phyloP scores from a whole-genome alignment of 2,329 filamentous ascomycete genomes.

The Diplodia seriata region DNA sequence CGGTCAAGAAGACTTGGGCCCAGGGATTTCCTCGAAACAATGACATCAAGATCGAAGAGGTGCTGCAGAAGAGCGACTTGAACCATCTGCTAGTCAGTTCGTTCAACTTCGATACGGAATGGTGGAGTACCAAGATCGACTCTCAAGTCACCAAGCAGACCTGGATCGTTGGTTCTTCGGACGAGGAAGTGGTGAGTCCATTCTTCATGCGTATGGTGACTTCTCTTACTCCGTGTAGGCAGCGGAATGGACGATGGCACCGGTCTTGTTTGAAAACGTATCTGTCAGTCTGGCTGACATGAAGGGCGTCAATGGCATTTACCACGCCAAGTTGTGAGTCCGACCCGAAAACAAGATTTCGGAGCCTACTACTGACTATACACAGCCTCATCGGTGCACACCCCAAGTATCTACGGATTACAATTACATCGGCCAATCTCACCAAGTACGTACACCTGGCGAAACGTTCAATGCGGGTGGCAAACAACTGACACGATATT shows the following conservation, averaged over 20 bases:
- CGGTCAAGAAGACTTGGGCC: constrained; percentile 83
- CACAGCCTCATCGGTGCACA: constrained; percentile 80
- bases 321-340: constrained; percentile 83
- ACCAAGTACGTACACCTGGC: constrained; percentile 65
- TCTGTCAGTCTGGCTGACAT: constrained; percentile 82
- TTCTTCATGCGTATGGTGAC: background rate
- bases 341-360: background rate
- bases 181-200: constrained; percentile 43
- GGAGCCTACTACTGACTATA: background rate
- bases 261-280: constrained; percentile 59
- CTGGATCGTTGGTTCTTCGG: constrained; percentile 67
- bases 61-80: constrained; percentile 75
- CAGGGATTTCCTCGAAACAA: constrained; percentile 67
- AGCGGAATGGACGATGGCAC: constrained; percentile 31
- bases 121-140: constrained; percentile 77
- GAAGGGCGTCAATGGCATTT: constrained; percentile 71
- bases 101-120: constrained; percentile 84
- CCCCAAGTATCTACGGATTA: constrained; percentile 74
- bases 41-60: constrained; percentile 87
- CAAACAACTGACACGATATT: background rate
- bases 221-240: background rate
- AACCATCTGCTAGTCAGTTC: constrained; percentile 83
- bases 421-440: constrained; percentile 86
- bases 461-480: background rate
- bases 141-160: constrained; percentile 58